phyloP scores from a whole-genome alignment of 1,284 basidiomycete genomes.

The Hortiboletus rubellus region DNA sequence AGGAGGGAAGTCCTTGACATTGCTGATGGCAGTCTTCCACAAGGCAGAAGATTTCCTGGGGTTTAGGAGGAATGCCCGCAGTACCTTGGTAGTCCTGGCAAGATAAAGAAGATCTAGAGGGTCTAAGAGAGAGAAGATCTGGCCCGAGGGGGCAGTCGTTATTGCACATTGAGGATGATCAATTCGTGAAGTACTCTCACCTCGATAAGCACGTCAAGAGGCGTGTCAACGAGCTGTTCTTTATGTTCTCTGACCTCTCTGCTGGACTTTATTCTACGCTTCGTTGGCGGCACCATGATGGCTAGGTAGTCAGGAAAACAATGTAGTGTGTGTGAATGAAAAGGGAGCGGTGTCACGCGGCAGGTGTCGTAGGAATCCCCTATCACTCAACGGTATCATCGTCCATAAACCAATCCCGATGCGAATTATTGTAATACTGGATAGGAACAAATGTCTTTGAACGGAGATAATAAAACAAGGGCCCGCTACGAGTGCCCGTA shows the following conservation, averaged over 20 bases:
- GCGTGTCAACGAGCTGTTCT: slow-evolving; percentile 8
- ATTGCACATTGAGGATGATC: background rate
- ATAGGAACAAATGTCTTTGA: background rate
- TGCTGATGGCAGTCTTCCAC: slow-evolving; percentile 38
- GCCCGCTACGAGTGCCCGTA: background rate
- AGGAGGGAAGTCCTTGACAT: slow-evolving; percentile 35
- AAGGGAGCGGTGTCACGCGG: background rate
- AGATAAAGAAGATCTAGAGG: slow-evolving; percentile 44
- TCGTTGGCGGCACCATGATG: slow-evolving; percentile 4
- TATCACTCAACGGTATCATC: no score
- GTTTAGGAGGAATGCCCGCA: slow-evolving; percentile 40
- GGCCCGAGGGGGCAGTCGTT: background rate
- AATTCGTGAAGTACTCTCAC: slow-evolving; percentile 4
- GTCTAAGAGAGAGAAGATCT: slow-evolving; percentile 39
- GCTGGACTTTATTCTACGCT: background rate
- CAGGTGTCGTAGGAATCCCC: no score
- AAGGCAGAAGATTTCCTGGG: slow-evolving; percentile 30
- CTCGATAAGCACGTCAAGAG: slow-evolving; percentile 20
- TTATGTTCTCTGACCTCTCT: background rate
- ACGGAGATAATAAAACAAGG: background rate
- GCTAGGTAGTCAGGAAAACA: background rate
- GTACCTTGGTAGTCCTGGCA: slow-evolving; percentile 38
- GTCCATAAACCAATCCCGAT: background rate
- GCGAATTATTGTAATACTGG: background rate
- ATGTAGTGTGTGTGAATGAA: no score